Evolutionary conservation across 352 stramenopile genomes (phyloP).

Genomic region (Globisporangium lucens): DNA sequence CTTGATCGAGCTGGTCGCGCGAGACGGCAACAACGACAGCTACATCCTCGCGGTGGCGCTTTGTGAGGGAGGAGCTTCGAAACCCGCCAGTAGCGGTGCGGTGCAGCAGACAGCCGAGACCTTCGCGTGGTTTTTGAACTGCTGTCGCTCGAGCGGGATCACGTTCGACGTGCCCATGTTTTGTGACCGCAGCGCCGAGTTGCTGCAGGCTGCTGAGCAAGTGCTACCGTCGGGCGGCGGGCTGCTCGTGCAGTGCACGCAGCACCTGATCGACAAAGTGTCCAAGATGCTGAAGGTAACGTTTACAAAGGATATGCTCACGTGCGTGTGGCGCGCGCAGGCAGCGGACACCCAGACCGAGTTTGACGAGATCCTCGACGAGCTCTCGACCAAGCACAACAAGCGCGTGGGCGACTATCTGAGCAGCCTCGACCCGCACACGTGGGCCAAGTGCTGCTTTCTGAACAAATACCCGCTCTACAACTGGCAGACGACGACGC

Average conservation of each 20-base stretch:
- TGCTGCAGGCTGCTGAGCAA: too few relatives aligned
- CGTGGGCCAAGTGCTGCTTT: constrained; percentile 40
- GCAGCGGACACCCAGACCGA: constrained; percentile 27
- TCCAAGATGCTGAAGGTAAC: constrained; percentile 13
- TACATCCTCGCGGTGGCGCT: constrained; percentile 36
- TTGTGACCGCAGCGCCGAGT: constrained; percentile 23
- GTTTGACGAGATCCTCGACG: constrained; percentile 18
- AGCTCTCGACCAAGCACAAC: constrained; percentile 17
- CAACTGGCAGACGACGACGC: constrained; percentile 30
- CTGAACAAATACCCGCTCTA: constrained; percentile 28
- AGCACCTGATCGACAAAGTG: constrained; percentile 24
- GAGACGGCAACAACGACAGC: constrained; percentile 40
- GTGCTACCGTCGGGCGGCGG: too few relatives aligned
- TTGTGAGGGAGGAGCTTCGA: constrained; percentile 18
- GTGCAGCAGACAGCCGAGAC: constrained; percentile 16
- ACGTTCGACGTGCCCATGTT: constrained; percentile 34
- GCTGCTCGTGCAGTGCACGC: constrained; percentile 37
- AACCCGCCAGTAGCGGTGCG: too few relatives aligned
- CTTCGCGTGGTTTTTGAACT: constrained; percentile 38
- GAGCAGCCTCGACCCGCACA: constrained; percentile 18
- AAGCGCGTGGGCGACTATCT: constrained; percentile 21
- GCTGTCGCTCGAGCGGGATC: constrained; percentile 26
- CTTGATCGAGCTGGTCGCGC: constrained; percentile 34
- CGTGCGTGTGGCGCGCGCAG: constrained; percentile 24
- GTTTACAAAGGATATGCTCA: constrained; percentile 4